Evolutionary conservation across 2,329 filamentous ascomycete species (phyloP).

Genomic region (Stachybotrys chartarum): DNA sequence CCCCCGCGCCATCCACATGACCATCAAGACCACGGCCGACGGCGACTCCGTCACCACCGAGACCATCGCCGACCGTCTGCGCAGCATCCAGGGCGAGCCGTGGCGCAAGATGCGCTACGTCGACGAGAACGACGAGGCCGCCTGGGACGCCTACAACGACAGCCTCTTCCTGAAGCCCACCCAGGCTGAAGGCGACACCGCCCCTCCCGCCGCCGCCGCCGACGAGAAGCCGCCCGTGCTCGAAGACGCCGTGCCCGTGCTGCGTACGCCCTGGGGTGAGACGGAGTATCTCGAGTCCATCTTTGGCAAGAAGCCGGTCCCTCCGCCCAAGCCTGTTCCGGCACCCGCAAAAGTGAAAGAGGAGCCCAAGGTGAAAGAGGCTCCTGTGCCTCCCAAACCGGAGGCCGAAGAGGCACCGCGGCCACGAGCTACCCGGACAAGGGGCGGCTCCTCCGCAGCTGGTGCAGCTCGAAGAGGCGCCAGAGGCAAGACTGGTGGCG

Average conservation of each 20-base stretch:
- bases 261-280: conserved; percentile 35
- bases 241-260: conserved; percentile 28
- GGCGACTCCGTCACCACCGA: conserved; percentile 58
- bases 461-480: conserved; percentile 18
- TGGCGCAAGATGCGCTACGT: conserved; percentile 78
- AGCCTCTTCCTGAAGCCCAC: conserved; percentile 46
- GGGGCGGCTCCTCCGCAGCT: conserved; percentile 13
- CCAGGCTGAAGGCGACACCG: conserved; percentile 7
- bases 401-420: conserved; percentile 17
- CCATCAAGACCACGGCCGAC: conserved; percentile 69
- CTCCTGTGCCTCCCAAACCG: conserved; percentile 3
- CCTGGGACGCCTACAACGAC: conserved; percentile 70
- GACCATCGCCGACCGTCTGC: conserved; percentile 69
- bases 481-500: conserved; percentile 11
- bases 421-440: conserved; percentile 14
- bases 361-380: conserved; percentile 16
- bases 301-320: conserved; percentile 29
- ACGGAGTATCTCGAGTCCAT: conserved; percentile 37
- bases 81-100: conserved; percentile 69
- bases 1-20: conserved; percentile 77
- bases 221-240: conserved; percentile 14
- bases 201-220: background rate
- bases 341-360: conserved; percentile 13
- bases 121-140: conserved; percentile 69
- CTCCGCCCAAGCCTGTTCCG: conserved; percentile 7